Evolutionary conservation across 1,284 basidiomycete genomes (phyloP), one percentile per base, ranked within the genome.

Genomic region (Pseudozyma hubeiensis): DNA sequence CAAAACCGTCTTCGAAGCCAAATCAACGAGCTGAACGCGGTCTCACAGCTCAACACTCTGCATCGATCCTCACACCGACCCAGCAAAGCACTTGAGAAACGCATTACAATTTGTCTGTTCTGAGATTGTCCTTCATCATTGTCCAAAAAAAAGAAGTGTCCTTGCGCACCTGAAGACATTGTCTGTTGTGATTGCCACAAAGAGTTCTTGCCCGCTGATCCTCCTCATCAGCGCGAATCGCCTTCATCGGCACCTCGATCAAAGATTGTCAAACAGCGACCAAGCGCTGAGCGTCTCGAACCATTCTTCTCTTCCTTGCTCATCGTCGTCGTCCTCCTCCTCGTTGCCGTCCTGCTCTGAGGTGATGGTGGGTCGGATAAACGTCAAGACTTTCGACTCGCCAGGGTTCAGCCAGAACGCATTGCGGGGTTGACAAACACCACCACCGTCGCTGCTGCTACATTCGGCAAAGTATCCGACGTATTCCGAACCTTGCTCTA

Each of bases 401-500:
- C 41, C 47, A 1, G 71, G 75, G 10, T 56, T 48, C 10, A 74
- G 30, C 41, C 55, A 75, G 45, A 75, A 44, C 4, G 14, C 66
- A 30, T 73, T 76, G 3, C 37, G 19, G 19, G 43, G 43, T 24
- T 5, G 74, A 62, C 29, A 9, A 8, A 1, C 52, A 53, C 19
- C 13, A 50, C 16, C 13, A 24, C 43, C 19, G 11, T 39, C 44
- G 4, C 5, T 11, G 14, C 35, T 37, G n/a, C 8, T 7, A 44
- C 47, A 49, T 2, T 5, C 35, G 1, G 58, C 83, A 77, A 90
- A 90, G 51, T 87, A 85, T 1, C 89, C 89, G 3, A 89, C 81
- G 0, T 87, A 89, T 14, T 87, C 87, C 0, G 85, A 82, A 0
- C 88, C 88, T 78, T 89, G 89, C 58, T 90, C 88, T 5, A 90